These are phyloP conservation scores for Parachlorella kessleri DNA, from an alignment of 139 green algal species.

Conservation along the genomic window DNA sequence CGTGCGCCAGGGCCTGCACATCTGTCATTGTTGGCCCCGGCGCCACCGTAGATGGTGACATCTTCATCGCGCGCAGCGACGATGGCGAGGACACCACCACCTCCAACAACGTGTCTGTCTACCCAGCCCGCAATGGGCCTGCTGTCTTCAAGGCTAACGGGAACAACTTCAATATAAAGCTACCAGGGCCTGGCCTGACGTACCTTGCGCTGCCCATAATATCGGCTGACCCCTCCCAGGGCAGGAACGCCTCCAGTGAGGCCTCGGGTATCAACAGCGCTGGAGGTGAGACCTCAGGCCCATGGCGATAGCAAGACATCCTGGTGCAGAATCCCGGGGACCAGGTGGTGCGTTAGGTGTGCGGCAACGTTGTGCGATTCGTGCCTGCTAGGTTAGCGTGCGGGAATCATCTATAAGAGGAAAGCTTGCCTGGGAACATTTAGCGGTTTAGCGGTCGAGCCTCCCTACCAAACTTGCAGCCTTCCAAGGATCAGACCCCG, in stretches of 20 bases:
- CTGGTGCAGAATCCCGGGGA: too few species aligned
- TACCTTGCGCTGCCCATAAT: slow-evolving; percentile 14
- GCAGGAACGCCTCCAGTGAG: slow-evolving; percentile 16
- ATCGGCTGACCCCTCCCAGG: background rate
- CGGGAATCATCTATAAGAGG: too few species aligned
- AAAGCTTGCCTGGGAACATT: too few species aligned
- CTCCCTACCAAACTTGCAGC: too few species aligned
- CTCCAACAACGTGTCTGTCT: slow-evolving; percentile 4
- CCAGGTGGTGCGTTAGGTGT: too few species aligned
- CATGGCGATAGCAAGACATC: too few species aligned
- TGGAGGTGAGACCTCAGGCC: too few species aligned
- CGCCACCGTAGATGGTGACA: background rate
- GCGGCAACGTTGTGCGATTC: too few species aligned
- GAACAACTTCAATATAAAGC: slow-evolving; percentile 6
- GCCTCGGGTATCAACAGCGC: slow-evolving; percentile 10
- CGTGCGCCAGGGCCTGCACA: slow-evolving; percentile 14
- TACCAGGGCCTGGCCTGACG: slow-evolving; percentile 9
- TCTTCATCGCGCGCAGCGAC: slow-evolving; percentile 24
- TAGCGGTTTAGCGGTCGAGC: too few species aligned
- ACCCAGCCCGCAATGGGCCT: slow-evolving; percentile 1
- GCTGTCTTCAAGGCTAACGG: slow-evolving; percentile 1
- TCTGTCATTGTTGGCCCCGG: background rate
- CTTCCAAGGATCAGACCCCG: too few species aligned
- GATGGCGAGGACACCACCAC: slow-evolving; percentile 16
- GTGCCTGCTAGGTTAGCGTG: too few species aligned